These are phyloP conservation scores for Tolypocladium album DNA, from an alignment of 2,329 filamentous ascomycete genomes.

Conservation along the genomic window DNA sequence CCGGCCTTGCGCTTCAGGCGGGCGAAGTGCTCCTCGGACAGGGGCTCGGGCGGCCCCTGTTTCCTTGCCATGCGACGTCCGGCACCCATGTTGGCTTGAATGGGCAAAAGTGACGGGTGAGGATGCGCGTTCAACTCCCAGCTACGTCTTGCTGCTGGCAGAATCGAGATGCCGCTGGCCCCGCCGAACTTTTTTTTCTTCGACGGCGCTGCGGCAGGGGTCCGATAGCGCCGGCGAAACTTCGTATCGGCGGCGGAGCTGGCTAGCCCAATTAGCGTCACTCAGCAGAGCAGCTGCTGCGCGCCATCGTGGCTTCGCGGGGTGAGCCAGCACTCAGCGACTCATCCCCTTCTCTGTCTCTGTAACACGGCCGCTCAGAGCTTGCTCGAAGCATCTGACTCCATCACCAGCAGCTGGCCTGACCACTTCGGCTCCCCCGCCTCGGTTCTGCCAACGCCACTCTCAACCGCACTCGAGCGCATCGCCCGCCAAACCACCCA, in stretches of 20 bases:
- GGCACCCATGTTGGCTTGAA: slow-evolving; percentile 59
- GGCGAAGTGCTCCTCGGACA: slow-evolving; percentile 70
- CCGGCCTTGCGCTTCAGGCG: slow-evolving; percentile 79
- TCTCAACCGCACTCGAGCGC: not conserved
- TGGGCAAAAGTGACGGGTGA: slow-evolving; percentile 4
- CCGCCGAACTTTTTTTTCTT: slow-evolving; percentile 30
- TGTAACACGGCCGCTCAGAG: not conserved
- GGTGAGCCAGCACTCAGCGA: not conserved
- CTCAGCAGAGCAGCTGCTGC: not conserved
- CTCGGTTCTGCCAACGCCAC: no score
- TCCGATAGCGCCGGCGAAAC: slow-evolving; percentile 22
- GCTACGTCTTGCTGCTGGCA: slow-evolving; percentile 1
- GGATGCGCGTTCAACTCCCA: not conserved
- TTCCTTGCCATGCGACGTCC: slow-evolving; percentile 84
- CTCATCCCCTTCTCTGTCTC: no score
- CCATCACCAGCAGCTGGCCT: no score
- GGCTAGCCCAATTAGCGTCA: slow-evolving; percentile 1
- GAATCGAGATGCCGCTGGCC: slow-evolving; percentile 11
- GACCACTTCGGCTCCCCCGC: not conserved
- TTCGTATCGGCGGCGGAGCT: slow-evolving; percentile 14
- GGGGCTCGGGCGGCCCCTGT: slow-evolving; percentile 74
- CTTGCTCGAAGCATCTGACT: no score
- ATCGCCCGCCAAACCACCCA: slow-evolving; percentile 4
- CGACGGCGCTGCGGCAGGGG: slow-evolving; percentile 11
- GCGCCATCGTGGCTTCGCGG: not conserved